Percentiles rank a stretch among this genome's conserved stretches.
Conservation (phyloP, 805 yeast genomes). For the Dipodascopsis uninucleata region DNA sequence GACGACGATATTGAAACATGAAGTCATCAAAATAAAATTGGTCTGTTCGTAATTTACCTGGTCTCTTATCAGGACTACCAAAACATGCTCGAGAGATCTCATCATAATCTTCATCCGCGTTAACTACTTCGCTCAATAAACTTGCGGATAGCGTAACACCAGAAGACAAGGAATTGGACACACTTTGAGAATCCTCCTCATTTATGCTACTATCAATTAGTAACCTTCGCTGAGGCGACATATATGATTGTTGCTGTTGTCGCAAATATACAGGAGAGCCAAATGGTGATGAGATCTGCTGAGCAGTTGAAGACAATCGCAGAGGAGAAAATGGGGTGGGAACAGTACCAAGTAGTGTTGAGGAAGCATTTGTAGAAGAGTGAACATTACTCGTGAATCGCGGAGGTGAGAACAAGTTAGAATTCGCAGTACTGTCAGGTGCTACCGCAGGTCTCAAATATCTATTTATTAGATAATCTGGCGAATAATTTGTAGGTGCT, state of each 20-base stretch:
- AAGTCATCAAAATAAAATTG: conserved; percentile 31
- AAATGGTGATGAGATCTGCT: conserved; percentile 11
- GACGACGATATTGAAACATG: conserved; percentile 7
- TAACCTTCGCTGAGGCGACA: conserved; percentile 24
- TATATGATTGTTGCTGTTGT: conserved; percentile 12
- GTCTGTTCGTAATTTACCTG: conserved; percentile 5
- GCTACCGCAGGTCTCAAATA: too few species aligned
- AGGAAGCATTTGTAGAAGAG: too few species aligned
- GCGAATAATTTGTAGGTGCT: too few species aligned
- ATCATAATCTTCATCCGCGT: conserved; percentile 36
- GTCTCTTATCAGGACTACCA: conserved; percentile 39
- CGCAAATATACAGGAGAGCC: conserved; percentile 21
- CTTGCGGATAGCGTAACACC: conserved; percentile 14
- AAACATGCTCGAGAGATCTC: conserved; percentile 36
- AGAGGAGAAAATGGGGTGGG: conserved; percentile 14
- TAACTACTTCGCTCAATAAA: conserved; percentile 13
- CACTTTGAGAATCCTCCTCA: conserved; percentile 21
- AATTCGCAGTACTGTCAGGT: too few species aligned
- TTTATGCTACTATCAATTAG: too few species aligned
- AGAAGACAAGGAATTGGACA: conserved; percentile 10
- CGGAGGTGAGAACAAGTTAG: too few species aligned
- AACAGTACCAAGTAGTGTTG: too few species aligned
- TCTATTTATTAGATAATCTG: too few species aligned
- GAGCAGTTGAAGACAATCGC: conserved; percentile 1
- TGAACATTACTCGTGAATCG: too few species aligned